Evolutionary conservation across 2,329 filamentous ascomycete genomes (phyloP), one percentile per base, ranked within the genome.

Genomic region (Aspergillus cejpii): DNA sequence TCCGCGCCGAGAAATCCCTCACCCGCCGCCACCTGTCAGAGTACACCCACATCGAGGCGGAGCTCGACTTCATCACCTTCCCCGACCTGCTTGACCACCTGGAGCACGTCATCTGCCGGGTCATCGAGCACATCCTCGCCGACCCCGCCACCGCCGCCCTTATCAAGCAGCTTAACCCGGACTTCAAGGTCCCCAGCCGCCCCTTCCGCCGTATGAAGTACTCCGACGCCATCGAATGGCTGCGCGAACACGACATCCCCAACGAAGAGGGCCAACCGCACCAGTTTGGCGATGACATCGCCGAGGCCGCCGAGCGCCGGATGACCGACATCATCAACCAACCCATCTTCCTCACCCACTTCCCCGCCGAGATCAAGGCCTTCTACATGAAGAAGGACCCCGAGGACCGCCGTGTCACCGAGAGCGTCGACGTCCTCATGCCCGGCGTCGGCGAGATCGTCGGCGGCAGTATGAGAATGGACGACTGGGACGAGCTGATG

Each of bases 261-360:
- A 97, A 95, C 78, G 91, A 96, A 67, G 88, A 97, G 50, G 89
- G 85, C 62, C 79, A 94, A 65, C 81, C 85, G 8, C 92, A 98
- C 71, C 76, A 80, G 36, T 97, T 97, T 62, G 92, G 92, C 53
- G 92, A 98, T 65, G 92, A 98, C 66, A 98, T 98, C 60, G 92
- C 92, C 54, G 92, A 97, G 71, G 92, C 92, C 10, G 92, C 92
- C 10, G 92, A 98, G 78, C 85, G 92, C 59, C 81, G 77, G 65
- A 98, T 98, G 92, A 97, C 91, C 1, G 92, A 98, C 67, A 85
- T 84, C 57, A 94, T 98, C 76, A 92, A 94, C 81, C 75, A 81
- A 43, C 92, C 92, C 50, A 95, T 98, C 68, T 87, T 97, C 75
- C 78, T 97, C 33, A 97, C 91, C 2, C 91, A 97, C 72, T 98